These are phyloP conservation scores for Cutaneotrichosporon mucoides DNA, from an alignment of 1,284 basidiomycete species.

Conservation along the genomic window DNA sequence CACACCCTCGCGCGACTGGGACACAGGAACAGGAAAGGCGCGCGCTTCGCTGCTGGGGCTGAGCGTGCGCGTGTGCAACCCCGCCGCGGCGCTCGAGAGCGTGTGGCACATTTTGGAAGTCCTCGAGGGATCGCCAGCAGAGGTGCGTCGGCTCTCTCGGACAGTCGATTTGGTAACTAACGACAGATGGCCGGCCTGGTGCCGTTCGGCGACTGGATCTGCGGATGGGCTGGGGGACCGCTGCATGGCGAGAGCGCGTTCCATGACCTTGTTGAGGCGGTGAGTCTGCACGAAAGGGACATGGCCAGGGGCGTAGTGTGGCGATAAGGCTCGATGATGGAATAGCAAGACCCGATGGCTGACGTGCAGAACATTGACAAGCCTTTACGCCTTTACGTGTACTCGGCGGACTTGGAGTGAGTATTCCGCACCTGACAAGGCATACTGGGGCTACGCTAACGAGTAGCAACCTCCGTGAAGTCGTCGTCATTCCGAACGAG, in stretches of 20 bases:
- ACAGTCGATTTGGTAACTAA: neutral
- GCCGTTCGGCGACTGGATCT: constrained; percentile 82
- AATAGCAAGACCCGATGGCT: neutral
- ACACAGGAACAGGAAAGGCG: constrained; percentile 52
- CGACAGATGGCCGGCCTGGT: constrained; percentile 58
- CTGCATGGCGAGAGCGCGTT: constrained; percentile 92
- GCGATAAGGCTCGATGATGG: too few species aligned
- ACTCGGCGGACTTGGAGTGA: constrained; percentile 54
- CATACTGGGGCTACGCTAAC: neutral
- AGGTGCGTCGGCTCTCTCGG: constrained; percentile 48
- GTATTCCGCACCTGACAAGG: constrained; percentile 44
- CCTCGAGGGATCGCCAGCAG: constrained; percentile 90
- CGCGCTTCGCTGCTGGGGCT: constrained; percentile 74
- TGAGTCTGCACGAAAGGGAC: constrained; percentile 35
- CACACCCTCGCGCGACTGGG: constrained; percentile 78
- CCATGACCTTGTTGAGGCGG: constrained; percentile 90
- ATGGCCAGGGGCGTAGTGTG: too few species aligned
- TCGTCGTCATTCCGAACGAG: constrained; percentile 85
- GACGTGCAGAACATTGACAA: constrained; percentile 78
- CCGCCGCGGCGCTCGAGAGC: constrained; percentile 79
- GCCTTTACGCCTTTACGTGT: constrained; percentile 19
- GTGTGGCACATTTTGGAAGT: constrained; percentile 99
- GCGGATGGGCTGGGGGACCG: constrained; percentile 92
- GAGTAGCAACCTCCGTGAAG: constrained; percentile 76
- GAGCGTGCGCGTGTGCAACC: constrained; percentile 85